phyloP scores from a whole-genome alignment of 208 protist species.

The Trypanosoma rangeli region DNA sequence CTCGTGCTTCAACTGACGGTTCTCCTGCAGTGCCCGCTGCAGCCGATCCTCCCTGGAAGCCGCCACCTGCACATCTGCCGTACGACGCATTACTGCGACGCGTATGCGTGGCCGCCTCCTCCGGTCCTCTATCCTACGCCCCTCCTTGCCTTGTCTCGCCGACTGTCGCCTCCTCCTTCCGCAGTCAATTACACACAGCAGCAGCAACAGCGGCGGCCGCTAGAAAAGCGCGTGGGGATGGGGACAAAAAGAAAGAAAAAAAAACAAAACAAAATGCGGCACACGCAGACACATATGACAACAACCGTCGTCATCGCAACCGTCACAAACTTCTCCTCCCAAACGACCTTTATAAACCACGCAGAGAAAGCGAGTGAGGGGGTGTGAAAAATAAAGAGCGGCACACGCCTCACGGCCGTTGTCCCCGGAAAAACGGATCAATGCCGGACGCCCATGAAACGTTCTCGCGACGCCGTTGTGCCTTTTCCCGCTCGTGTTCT shows the following conservation, averaged over 20 bases:
- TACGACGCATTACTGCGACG: slow-evolving; percentile 9
- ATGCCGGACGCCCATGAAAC: slow-evolving; percentile 59
- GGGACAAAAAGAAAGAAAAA: neutral
- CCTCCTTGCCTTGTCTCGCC: neutral
- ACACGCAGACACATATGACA: neutral
- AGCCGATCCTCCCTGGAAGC: slow-evolving; percentile 60
- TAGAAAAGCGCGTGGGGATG: neutral
- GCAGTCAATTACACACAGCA: neutral
- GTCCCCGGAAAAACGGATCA: slow-evolving; percentile 22
- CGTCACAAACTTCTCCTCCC: neutral
- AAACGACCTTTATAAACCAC: neutral
- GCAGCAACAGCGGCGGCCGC: neutral
- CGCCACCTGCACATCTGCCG: slow-evolving; percentile 7
- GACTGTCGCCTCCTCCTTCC: neutral
- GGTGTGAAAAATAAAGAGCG: neutral
- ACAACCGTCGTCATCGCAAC: neutral
- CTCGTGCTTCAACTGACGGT: slow-evolving; percentile 57
- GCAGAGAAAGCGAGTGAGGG: neutral
- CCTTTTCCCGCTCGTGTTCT: slow-evolving; percentile 39
- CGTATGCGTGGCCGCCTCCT: neutral
- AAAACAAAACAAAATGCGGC: neutral
- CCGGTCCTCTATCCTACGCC: neutral
- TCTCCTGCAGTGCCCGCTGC: slow-evolving; percentile 72
- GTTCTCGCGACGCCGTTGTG: slow-evolving; percentile 49
- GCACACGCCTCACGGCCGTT: neutral